Conservation (phyloP, 1,284 basidiomycete species). For the Salmacisia buchloeana region DNA sequence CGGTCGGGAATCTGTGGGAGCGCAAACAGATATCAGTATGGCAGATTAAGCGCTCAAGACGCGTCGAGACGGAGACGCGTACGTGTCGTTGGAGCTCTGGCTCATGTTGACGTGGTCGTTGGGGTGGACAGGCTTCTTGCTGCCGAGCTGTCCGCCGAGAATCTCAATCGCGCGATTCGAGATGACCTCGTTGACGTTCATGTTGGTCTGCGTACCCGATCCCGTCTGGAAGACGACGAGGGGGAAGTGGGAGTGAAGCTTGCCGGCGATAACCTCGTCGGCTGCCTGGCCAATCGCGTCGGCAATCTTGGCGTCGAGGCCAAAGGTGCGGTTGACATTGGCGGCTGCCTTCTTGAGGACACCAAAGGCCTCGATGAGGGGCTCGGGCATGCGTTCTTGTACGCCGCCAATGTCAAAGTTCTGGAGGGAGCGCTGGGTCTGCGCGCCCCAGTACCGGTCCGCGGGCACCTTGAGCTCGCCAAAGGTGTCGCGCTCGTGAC, state of each 20-base stretch:
- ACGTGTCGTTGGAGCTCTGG: conserved; percentile 98
- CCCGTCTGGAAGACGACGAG: conserved; percentile 99
- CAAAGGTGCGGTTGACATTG: conserved; percentile 82
- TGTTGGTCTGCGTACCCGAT: conserved; percentile 98
- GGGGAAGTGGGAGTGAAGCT: conserved; percentile 79
- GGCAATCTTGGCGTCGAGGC: conserved; percentile 80
- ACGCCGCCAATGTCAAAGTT: conserved; percentile 99
- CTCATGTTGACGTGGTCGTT: conserved; percentile 99
- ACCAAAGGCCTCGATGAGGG: conserved; percentile 95
- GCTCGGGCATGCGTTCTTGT: conserved; percentile 82
- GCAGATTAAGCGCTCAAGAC: conserved; percentile 15
- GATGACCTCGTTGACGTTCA: conserved; percentile 99
- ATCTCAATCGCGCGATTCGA: conserved; percentile 97
- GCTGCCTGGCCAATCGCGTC: conserved; percentile 87
- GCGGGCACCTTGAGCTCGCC: conserved; percentile 88
- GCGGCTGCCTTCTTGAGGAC: conserved; percentile 97
- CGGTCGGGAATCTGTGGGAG: conserved; percentile 79
- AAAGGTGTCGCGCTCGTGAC: conserved; percentile 65
- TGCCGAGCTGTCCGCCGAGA: conserved; percentile 88
- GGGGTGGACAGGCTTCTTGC: conserved; percentile 95
- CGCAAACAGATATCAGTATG: neutral
- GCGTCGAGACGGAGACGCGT: conserved; percentile 23
- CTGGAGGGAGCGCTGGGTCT: conserved; percentile 92
- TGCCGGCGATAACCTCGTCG: conserved; percentile 95
- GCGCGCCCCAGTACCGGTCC: conserved; percentile 96